Conservation (phyloP, 345 rosid species). For the Streptanthus diversifolius region DNA sequence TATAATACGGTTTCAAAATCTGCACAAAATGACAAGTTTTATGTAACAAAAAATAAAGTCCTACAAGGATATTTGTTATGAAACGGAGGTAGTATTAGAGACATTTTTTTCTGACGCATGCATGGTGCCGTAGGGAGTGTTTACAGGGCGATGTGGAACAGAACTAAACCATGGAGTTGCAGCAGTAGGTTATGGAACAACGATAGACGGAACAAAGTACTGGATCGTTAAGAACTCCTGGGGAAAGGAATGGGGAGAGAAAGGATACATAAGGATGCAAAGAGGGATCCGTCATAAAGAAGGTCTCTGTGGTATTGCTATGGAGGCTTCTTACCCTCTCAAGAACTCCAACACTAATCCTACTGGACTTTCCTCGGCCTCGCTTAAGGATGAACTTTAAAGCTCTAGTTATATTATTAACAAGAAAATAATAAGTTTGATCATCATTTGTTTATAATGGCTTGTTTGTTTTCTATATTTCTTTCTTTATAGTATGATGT, state of each 20-base stretch:
- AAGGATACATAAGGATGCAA: conserved; percentile 60
- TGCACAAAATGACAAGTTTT: background rate
- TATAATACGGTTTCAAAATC: background rate
- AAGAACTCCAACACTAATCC: conserved; percentile 56
- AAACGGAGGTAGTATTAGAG: background rate
- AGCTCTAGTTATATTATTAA: background rate
- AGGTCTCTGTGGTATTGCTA: conserved; percentile 72
- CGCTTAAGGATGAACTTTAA: conserved; percentile 65
- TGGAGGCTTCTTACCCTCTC: conserved; percentile 66
- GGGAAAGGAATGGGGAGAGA: conserved; percentile 81
- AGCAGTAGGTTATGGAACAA: conserved; percentile 61
- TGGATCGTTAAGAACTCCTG: conserved; percentile 80
- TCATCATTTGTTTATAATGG: background rate
- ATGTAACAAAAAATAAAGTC: background rate
- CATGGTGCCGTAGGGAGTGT: conserved; percentile 50
- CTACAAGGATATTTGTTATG: background rate
- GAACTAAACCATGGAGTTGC: conserved; percentile 71
- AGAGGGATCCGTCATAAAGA: conserved; percentile 41
- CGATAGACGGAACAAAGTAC: conserved; percentile 64
- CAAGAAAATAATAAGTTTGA: background rate
- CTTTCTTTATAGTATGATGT: background rate
- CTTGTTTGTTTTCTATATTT: background rate
- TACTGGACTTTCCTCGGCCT: conserved; percentile 12
- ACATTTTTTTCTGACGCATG: background rate
- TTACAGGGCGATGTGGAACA: conserved; percentile 56